A percentile compares a stretch with the other conserved stretches of the same genome.
Conservation (phyloP, 306 rosid genomes). For the Urtica urens region DNA sequence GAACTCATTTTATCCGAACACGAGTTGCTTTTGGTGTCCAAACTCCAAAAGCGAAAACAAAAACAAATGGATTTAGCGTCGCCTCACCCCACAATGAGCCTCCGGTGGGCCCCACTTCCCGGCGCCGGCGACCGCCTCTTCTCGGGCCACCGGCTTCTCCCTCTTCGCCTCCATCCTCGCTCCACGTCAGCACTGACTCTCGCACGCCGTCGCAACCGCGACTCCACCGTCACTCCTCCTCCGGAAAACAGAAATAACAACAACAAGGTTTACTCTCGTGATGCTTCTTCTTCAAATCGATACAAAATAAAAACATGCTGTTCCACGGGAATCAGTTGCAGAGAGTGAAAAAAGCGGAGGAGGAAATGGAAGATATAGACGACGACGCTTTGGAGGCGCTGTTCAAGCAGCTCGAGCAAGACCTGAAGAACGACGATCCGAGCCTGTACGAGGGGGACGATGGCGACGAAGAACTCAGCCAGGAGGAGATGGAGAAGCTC, state of each 20-base stretch:
- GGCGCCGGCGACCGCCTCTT: conserved; percentile 12
- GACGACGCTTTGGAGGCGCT: conserved; percentile 71
- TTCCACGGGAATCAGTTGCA: conserved; percentile 18
- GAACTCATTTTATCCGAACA: no score
- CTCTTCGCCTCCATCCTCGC: conserved; percentile 34
- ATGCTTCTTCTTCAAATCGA: background rate
- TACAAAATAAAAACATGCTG: background rate
- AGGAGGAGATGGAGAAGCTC: conserved; percentile 51
- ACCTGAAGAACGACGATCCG: conserved; percentile 53
- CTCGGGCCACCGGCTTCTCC: conserved; percentile 15
- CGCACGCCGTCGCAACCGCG: conserved; percentile 32
- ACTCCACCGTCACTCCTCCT: conserved; percentile 21
- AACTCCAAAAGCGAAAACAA: background rate
- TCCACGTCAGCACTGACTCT: conserved; percentile 18
- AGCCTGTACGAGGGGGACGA: conserved; percentile 23
- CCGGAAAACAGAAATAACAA: conserved; percentile 34
- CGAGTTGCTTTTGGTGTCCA: no score
- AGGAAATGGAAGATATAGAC: conserved; percentile 31
- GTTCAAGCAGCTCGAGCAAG: conserved; percentile 70
- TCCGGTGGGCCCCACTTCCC: conserved; percentile 28
- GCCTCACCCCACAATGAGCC: conserved; percentile 25
- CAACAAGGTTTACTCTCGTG: conserved; percentile 34
- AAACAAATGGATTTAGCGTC: conserved; percentile 29
- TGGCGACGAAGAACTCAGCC: conserved; percentile 39
- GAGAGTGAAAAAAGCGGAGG: conserved; percentile 16